Percentiles rank a stretch among this genome's conserved stretches.
These are phyloP conservation scores for Dictyostelium purpureum DNA, from an alignment of 78 protist species.

Conservation along the genomic window DNA sequence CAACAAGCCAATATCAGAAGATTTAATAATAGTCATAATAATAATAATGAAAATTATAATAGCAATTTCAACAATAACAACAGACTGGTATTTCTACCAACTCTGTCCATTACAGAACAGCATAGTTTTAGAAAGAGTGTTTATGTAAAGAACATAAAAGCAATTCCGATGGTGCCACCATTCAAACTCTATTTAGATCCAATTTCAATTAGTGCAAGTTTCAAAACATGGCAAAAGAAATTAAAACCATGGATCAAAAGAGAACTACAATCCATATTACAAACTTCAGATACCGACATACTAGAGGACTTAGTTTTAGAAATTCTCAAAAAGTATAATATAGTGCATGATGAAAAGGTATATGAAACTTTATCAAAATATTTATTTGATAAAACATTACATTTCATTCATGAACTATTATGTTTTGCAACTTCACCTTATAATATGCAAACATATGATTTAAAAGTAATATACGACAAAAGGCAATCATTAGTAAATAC, in stretches of 20 bases:
- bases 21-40: neutral
- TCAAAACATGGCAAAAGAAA: neutral
- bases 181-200: slow-evolving; percentile 51
- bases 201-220: neutral
- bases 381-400: slow-evolving; percentile 35
- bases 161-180: slow-evolving; percentile 73
- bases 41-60: neutral
- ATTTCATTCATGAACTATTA: slow-evolving; percentile 46
- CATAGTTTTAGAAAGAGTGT: slow-evolving; percentile 53
- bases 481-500: neutral
- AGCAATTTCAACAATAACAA: neutral
- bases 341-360: neutral
- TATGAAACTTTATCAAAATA: slow-evolving; percentile 12
- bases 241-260: slow-evolving; percentile 50
- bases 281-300: slow-evolving; percentile 24
- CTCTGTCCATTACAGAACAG: neutral
- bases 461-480: slow-evolving; percentile 18
- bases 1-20: neutral
- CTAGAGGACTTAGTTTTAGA: slow-evolving; percentile 26
- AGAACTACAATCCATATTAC: slow-evolving; percentile 42
- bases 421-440: slow-evolving; percentile 56
- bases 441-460: slow-evolving; percentile 33
- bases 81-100: slow-evolving; percentile 3
- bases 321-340: slow-evolving; percentile 1
- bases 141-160: slow-evolving; percentile 13